These are phyloP conservation scores for Lathyrus tuberosus DNA, from an alignment of 306 rosid species.

Conservation along the genomic window DNA sequence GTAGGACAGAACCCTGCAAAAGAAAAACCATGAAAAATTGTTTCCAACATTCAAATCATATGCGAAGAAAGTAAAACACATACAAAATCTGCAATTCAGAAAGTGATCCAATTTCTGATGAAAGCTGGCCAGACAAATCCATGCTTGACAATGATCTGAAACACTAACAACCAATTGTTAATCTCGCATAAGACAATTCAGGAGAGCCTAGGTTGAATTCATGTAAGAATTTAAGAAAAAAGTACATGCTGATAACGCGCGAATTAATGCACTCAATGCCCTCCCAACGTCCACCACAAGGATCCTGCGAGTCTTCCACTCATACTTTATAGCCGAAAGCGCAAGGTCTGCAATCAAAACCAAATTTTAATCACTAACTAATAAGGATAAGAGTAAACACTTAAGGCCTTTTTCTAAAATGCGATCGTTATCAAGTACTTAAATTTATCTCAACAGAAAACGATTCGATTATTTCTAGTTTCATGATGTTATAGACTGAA, in stretches of 20 bases:
- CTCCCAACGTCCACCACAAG: conserved; percentile 49
- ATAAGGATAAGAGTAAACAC: background rate
- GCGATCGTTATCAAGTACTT: conserved; percentile 4
- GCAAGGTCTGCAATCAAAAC: conserved; percentile 34
- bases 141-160: no score
- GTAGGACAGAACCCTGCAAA: conserved; percentile 68
- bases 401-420: background rate
- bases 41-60: conserved; percentile 17
- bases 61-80: conserved; percentile 32
- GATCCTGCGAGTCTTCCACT: conserved; percentile 43
- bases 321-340: conserved; percentile 28
- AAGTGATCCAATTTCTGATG: no score
- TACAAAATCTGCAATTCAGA: conserved; percentile 56
- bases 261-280: conserved; percentile 46
- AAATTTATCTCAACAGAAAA: background rate
- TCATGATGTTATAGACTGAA: no score
- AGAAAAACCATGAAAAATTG: conserved; percentile 33
- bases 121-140: no score
- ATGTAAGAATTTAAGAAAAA: no score
- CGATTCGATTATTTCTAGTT: background rate
- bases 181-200: no score
- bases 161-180: no score
- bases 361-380: conserved; percentile 20
- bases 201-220: no score
- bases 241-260: no score